These are phyloP conservation scores for Pyrenophora tritici-repentis DNA, from an alignment of 2,329 filamentous ascomycete species.

Conservation along the genomic window DNA sequence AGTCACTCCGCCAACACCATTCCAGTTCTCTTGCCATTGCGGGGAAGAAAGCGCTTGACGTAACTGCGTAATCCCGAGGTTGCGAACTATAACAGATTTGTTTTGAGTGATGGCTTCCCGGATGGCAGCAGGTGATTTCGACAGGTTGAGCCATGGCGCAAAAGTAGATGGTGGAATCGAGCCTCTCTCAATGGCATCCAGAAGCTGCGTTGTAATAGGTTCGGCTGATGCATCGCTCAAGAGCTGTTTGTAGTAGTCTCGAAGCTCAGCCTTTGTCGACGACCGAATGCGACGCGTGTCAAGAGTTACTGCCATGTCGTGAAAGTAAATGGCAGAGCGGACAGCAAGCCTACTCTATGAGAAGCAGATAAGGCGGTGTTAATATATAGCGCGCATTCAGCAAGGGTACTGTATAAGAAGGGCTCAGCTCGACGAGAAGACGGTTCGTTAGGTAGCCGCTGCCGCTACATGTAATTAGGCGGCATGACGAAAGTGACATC, in stretches of 20 bases:
- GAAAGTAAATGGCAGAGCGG: neutral
- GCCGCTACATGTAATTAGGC: neutral
- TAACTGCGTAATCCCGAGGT: conserved; percentile 26
- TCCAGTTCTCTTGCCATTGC: conserved; percentile 34
- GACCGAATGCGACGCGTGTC: conserved; percentile 13
- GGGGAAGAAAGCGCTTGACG: conserved; percentile 19
- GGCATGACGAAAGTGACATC: neutral
- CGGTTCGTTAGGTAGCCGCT: neutral
- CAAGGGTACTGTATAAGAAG: neutral
- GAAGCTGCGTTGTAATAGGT: conserved; percentile 10
- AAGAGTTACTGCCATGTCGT: conserved; percentile 4
- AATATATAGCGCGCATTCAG: neutral
- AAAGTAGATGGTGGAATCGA: conserved; percentile 28
- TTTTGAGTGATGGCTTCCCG: conserved; percentile 28
- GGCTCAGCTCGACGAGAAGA: neutral
- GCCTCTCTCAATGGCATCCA: conserved; percentile 17
- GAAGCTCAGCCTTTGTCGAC: conserved; percentile 5
- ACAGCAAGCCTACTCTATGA: neutral
- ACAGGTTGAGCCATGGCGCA: conserved; percentile 33
- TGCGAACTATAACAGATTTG: conserved; percentile 28
- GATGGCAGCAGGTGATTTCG: conserved; percentile 23
- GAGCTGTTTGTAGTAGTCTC: conserved; percentile 13
- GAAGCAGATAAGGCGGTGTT: neutral
- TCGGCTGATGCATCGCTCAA: neutral
- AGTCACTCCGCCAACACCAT: conserved; percentile 29